phyloP scores from a whole-genome alignment of 352 stramenopile species.

The Phytophthora brassicae region DNA sequence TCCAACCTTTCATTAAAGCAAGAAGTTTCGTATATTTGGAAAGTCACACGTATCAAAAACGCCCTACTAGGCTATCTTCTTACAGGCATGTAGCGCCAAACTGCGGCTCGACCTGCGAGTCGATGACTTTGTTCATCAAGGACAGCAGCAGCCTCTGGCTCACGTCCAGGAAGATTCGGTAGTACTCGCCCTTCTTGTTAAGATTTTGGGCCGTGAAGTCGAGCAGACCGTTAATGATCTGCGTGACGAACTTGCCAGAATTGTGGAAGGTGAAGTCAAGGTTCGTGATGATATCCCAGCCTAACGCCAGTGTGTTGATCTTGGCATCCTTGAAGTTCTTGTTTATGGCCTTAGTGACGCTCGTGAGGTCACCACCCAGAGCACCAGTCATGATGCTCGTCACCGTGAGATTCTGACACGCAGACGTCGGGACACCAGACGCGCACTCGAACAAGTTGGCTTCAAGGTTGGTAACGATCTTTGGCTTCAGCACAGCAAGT shows the following conservation, averaged over 20 bases:
- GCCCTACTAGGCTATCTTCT: constrained; percentile 14
- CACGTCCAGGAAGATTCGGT: constrained; percentile 42
- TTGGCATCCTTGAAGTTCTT: constrained; percentile 43
- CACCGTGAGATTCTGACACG: constrained; percentile 53
- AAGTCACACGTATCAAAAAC: background rate
- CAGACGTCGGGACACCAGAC: constrained; percentile 25
- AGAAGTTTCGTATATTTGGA: no score
- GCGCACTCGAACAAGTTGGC: constrained; percentile 46
- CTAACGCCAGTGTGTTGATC: constrained; percentile 34
- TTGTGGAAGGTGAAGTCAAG: constrained; percentile 51
- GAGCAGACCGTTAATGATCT: constrained; percentile 52
- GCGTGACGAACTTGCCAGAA: constrained; percentile 37
- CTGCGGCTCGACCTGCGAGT: constrained; percentile 40
- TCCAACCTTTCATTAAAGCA: no score
- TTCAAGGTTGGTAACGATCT: constrained; percentile 34
- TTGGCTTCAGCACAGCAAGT: constrained; percentile 39
- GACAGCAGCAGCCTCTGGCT: constrained; percentile 45
- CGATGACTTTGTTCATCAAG: constrained; percentile 54
- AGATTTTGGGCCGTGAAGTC: constrained; percentile 44
- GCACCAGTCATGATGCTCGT: constrained; percentile 42
- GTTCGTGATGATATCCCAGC: constrained; percentile 42
- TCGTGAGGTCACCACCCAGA: constrained; percentile 27
- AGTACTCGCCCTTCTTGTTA: constrained; percentile 68
- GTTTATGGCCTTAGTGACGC: constrained; percentile 33
- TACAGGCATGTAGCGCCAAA: constrained; percentile 55